Evolutionary conservation across 73 alveolate species (phyloP).

Genomic region (Blepharisma japonicum): DNA sequence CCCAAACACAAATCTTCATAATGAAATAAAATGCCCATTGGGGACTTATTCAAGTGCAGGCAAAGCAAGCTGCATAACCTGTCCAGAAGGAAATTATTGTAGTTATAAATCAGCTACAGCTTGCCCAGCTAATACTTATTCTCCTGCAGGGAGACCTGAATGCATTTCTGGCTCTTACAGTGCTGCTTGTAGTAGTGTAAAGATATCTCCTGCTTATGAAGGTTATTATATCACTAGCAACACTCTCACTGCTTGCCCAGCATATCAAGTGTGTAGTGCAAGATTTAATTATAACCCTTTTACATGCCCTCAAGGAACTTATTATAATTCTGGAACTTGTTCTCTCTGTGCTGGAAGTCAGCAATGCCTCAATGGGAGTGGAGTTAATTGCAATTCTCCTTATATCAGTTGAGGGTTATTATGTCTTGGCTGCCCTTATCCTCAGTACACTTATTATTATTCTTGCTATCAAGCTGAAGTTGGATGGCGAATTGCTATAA

Average conservation of each 20-base stretch:
- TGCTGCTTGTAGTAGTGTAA: background rate
- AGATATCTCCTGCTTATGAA: background rate
- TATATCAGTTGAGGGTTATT: background rate
- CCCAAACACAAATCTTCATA: slow-evolving; percentile 35
- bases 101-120: background rate
- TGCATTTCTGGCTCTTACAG: background rate
- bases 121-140: background rate
- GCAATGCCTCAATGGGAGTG: slow-evolving; percentile 51
- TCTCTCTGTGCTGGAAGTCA: background rate
- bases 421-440: slow-evolving; percentile 1
- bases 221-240: background rate
- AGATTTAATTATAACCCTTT: background rate
- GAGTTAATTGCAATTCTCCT: slow-evolving; percentile 32
- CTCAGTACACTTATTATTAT: background rate
- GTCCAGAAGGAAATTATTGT: slow-evolving; percentile 61
- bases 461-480: background rate
- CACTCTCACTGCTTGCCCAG: background rate
- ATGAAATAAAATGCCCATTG: slow-evolving; percentile 37
- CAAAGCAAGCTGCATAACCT: slow-evolving; percentile 41
- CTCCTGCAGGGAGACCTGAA: background rate
- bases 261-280: background rate
- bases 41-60: slow-evolving; percentile 48
- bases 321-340: background rate
- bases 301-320: slow-evolving; percentile 27
- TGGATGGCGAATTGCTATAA: slow-evolving; percentile 12